These are phyloP conservation scores for Pseudomonodictys pantanalensis DNA, from an alignment of 495 filamentous ascomycete genomes.

Conservation along the genomic window DNA sequence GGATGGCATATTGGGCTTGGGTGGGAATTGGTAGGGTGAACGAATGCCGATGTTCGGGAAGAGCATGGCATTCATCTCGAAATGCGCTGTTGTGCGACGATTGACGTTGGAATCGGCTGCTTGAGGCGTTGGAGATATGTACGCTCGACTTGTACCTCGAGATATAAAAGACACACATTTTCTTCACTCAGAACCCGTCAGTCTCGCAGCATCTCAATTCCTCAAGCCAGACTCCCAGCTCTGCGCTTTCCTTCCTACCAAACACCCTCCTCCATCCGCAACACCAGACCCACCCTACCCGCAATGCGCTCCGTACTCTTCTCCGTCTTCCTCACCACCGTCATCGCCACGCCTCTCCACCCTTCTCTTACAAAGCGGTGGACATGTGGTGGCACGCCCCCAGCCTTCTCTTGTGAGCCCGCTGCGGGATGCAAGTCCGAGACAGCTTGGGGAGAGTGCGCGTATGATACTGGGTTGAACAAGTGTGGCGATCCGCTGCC, in stretches of 20 bases:
- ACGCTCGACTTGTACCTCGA: no score
- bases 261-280: not conserved
- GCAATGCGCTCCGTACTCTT: conserved; percentile 2
- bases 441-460: conserved; percentile 8
- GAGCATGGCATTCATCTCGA: no score
- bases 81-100: no score
- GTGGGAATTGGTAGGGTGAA: not conserved
- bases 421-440: conserved; percentile 6
- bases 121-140: no score
- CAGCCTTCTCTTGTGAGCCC: conserved; percentile 17
- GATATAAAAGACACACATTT: no score
- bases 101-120: no score
- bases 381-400: conserved; percentile 11
- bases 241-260: not conserved
- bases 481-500: conserved; percentile 10
- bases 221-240: no score
- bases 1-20: not conserved
- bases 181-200: no score
- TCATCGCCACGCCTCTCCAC: not conserved
- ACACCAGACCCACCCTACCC: not conserved
- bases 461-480: not conserved
- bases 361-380: not conserved
- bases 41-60: no score
- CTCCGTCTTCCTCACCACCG: conserved; percentile 3
- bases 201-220: no score